phyloP scores from a whole-genome alignment of 2,329 filamentous ascomycete genomes.

The Fusarium hostae region DNA sequence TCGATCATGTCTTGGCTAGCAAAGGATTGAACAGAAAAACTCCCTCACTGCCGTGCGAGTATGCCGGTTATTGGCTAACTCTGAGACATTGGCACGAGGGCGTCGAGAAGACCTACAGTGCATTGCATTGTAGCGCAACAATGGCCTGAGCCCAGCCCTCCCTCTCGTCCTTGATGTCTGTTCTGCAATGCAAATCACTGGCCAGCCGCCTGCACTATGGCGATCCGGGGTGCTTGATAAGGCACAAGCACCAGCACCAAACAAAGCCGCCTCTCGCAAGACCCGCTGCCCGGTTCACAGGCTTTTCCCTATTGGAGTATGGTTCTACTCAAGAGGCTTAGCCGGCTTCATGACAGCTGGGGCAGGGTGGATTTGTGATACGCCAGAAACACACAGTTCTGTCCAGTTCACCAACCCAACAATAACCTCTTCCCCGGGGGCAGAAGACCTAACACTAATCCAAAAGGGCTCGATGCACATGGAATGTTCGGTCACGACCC shows the following conservation, averaged over 20 bases:
- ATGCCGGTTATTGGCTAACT: constrained; percentile 13
- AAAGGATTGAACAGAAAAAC: constrained; percentile 13
- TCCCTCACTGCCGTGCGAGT: constrained; percentile 29
- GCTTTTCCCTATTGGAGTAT: constrained; percentile 29
- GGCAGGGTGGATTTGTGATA: constrained; percentile 30
- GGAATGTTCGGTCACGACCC: constrained; percentile 28
- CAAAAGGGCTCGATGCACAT: constrained; percentile 17
- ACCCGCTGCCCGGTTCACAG: constrained; percentile 23
- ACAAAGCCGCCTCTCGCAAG: constrained; percentile 22
- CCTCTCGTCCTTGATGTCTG: constrained; percentile 1
- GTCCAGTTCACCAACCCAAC: constrained; percentile 18
- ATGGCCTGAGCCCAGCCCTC: constrained; percentile 6
- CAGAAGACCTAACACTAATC: constrained; percentile 39
- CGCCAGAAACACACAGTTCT: constrained; percentile 19
- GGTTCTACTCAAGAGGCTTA: constrained; percentile 27
- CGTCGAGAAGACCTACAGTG: constrained; percentile 1
- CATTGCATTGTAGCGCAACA: not conserved
- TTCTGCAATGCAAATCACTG: constrained; percentile 4
- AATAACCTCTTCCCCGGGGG: constrained; percentile 13
- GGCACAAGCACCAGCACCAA: constrained; percentile 21
- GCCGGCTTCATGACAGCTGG: constrained; percentile 41
- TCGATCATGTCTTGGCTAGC: constrained; percentile 31
- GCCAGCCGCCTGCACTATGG: constrained; percentile 34
- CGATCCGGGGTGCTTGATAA: constrained; percentile 43
- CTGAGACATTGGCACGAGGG: constrained; percentile 29